Base-by-base conservation (phyloP, 2,329 filamentous ascomycete species). In the Aspergillus floridensis region DNA sequence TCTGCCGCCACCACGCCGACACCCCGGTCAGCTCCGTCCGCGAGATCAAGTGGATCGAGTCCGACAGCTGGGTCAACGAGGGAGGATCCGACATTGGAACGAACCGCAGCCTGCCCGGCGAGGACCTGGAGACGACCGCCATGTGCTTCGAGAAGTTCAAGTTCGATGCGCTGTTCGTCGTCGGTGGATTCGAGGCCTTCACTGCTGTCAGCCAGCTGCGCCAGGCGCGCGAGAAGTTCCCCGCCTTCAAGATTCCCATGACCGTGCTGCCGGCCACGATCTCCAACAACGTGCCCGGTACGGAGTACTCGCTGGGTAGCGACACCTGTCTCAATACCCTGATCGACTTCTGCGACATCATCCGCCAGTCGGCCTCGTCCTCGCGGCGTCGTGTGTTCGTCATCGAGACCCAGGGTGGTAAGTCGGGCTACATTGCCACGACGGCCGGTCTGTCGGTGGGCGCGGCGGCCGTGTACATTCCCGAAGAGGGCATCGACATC, bases 81-180 rank as follows among this genome's bases (percentile, higher is more conserved):
- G 95, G 95, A 73, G 95, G 95, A 62, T 98, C 93, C 2, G 95
- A 99, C 75, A 98, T 99, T 70, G 95, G 95, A 67, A 99, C 93
- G 26, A 99, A 99, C 82, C 90, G 95, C 69, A 92, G 92, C 70
- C 85, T 98, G 32, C 95, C 95, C 5, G 86, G 86, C 21, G 93
- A 96, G 70, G 93, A 96, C 67, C 88, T 97, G 76, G 88, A 90
- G 67, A 86, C 84, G 49, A 90, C 95, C 26, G 93, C 93, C 35
- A 85, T 87, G 68, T 88, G 93, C 65, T 92, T 99, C 73, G 86
- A 90, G 73, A 82, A 90, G 68, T 95, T 96, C 81, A 86, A 90
- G 64, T 93, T 99, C 66, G 92, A 99, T 70, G 93, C 89, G 0
- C 82, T 99, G 3, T 96, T 98, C 76, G 84, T 96, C 53, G 86